These are phyloP conservation scores for Lepidium didymum DNA, from an alignment of 345 rosid species.

Conservation along the genomic window DNA sequence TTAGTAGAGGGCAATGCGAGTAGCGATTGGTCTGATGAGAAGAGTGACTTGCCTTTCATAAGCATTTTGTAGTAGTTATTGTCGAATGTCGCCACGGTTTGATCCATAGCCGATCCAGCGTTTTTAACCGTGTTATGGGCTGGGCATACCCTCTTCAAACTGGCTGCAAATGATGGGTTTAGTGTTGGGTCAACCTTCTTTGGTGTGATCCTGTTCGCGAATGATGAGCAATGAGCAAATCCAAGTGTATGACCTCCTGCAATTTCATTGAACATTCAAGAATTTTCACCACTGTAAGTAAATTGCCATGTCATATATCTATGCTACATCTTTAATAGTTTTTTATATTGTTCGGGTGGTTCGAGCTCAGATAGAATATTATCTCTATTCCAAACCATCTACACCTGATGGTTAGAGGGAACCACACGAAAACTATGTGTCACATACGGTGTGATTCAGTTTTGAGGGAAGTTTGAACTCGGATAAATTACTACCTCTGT, in stretches of 20 bases:
- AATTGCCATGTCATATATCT: too few species aligned
- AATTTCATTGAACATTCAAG: neutral
- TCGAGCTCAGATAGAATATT: too few species aligned
- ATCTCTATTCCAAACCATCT: too few species aligned
- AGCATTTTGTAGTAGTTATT: constrained; percentile 64
- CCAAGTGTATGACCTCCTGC: constrained; percentile 88
- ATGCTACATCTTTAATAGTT: too few species aligned
- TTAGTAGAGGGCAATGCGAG: constrained; percentile 39
- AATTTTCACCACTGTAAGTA: neutral
- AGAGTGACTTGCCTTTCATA: constrained; percentile 55
- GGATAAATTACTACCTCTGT: too few species aligned
- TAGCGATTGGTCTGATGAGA: constrained; percentile 84
- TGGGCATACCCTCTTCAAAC: constrained; percentile 46
- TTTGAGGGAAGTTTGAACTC: too few species aligned
- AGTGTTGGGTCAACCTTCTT: constrained; percentile 56
- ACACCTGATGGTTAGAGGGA: too few species aligned
- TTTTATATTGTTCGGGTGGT: too few species aligned
- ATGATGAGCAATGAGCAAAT: constrained; percentile 83
- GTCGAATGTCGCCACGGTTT: constrained; percentile 41
- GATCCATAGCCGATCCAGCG: constrained; percentile 59
- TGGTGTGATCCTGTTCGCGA: constrained; percentile 59
- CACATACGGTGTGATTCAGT: too few species aligned
- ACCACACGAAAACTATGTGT: too few species aligned
- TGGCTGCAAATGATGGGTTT: constrained; percentile 55
- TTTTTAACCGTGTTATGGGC: constrained; percentile 50